phyloP scores from a whole-genome alignment of 139 green algal species.

The Tetradesmus obliquus region DNA sequence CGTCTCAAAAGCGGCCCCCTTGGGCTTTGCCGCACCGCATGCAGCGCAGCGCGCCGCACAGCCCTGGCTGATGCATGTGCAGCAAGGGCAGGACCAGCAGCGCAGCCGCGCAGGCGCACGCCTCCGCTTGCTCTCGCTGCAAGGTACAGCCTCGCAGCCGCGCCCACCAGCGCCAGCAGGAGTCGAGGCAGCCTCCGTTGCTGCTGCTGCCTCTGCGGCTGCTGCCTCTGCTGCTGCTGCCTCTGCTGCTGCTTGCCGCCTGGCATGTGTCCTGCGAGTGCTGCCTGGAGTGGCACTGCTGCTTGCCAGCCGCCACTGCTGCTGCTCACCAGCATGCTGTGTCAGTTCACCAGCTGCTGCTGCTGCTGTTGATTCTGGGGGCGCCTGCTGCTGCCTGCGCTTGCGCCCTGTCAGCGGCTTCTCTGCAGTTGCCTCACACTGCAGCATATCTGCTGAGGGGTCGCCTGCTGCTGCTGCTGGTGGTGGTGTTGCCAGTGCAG shows the following conservation, averaged over 20 bases:
- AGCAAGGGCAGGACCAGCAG: background rate
- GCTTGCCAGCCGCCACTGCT: background rate
- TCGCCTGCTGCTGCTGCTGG: background rate
- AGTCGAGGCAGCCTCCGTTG: background rate
- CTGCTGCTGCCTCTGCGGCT: background rate
- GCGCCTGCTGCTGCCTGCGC: background rate
- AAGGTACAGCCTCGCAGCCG: background rate
- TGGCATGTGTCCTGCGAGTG: background rate
- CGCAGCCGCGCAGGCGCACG: background rate
- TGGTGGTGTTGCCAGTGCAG: background rate
- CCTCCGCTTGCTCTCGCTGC: background rate
- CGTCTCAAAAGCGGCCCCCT: background rate
- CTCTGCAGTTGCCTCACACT: background rate
- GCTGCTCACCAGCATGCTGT: background rate
- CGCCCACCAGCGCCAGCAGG: background rate
- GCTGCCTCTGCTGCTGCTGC: background rate
- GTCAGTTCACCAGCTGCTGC: background rate
- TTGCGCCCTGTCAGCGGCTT: background rate
- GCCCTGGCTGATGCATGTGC: slow-evolving; percentile 14
- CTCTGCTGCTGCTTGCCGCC: background rate
- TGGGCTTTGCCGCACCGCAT: background rate
- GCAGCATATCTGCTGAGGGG: background rate
- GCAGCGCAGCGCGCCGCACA: background rate
- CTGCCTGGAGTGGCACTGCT: background rate
- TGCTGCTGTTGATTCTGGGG: background rate